Base-by-base conservation (phyloP, 2,329 filamentous ascomycete genomes). In the Teratosphaeria zuluensis region DNA sequence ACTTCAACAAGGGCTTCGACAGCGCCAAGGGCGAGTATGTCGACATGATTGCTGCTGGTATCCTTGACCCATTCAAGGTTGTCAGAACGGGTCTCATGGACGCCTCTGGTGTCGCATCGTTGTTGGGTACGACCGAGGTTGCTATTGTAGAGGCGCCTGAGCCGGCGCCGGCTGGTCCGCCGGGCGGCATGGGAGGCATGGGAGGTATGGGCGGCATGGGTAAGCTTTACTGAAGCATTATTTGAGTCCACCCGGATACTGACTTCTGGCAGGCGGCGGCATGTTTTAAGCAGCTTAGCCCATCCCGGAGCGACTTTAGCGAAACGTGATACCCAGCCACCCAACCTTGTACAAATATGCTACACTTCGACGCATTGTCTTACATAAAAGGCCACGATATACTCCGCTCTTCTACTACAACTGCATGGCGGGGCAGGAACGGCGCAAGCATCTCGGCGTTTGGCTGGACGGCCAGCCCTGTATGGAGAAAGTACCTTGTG, bases 1-100 rank as follows among this genome's bases (percentile, higher is more conserved):
- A 99, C 78, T 99, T 99, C 85, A 95, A 96, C 89, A 94, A 88
- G 82, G 94, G 94, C 65, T 99, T 90, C 80, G 90, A 99, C 84
- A 94, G 89, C 79, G 80, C 90, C 75, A 96, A 92, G 82, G 91
- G 92, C 77, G 89, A 97, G 81, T 99, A 96, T 79, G 91, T 96
- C 67, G 92, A 99, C 81, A 97, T 99, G 94, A 96, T 99, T 73
- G 76, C 84, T 63, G 85, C 90, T 67, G 94, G 94, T 88, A 99
- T 99, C 76, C 88, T 99, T 61, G 94, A 99, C 76, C 94, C 94
- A 65, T 89, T 99, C 83, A 99, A 99, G 89, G 94, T 99, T 68
- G 94, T 99, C 73, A 91, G 94, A 71, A 99, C 94, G 64, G 92
- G 90, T 72, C 87, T 99, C 60, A 84, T 92, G 71, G 94, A 99